Evolutionary conservation across 2,329 filamentous ascomycete genomes (phyloP), one percentile per base, ranked within the genome.

Genomic region (Pseudovirgaria hyperparasitica): DNA sequence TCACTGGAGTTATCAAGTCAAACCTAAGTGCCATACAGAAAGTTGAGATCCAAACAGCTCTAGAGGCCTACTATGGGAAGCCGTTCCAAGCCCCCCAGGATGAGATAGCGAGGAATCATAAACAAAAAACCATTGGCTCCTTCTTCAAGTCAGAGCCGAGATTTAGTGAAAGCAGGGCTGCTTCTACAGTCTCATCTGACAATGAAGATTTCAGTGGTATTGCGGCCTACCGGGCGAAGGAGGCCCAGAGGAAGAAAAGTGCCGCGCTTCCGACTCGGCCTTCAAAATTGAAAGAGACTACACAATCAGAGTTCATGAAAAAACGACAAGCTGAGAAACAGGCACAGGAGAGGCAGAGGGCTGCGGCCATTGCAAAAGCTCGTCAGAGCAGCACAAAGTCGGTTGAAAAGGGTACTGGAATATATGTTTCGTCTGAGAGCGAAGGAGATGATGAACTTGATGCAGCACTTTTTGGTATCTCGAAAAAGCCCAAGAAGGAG

Each of bases 391-490:
- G 82, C 32, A 90, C 87, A 54, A 84, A 90, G 29, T 79, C 87
- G 44, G 67, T 71, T 3, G 69, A 71, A 2, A 67, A 68, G 35
- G 80, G 80, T 36, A 80, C 77, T 45, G 84, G 87, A 37, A 84
- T 96, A 52, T 93, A 96, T 84, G 82, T 94, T 22, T 76, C 71
- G 5, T 76, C 72, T 3, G 84, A 90, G 26, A 61, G 82, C 34
- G 76, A 82, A 24, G 52, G 55, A 9, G 42, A 44, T 13, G 57
- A 57, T 17, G 56, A 57, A 21, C 69, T 81, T 7, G 71, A 77
- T 31, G 74, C 76, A 20, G 77, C 81, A 9, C 69, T 84, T 3
- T 76, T 76, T 37, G 72, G 66, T 16, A 68, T 72, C 46, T 54
- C 50, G 9, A 49, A 66, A 15, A 59, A 63, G 30, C 64, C 62